Percentiles rank a stretch among this genome's conserved stretches.
Evolutionary conservation across 1,284 basidiomycete species (phyloP).

Genomic region (Trametes versicolor): DNA sequence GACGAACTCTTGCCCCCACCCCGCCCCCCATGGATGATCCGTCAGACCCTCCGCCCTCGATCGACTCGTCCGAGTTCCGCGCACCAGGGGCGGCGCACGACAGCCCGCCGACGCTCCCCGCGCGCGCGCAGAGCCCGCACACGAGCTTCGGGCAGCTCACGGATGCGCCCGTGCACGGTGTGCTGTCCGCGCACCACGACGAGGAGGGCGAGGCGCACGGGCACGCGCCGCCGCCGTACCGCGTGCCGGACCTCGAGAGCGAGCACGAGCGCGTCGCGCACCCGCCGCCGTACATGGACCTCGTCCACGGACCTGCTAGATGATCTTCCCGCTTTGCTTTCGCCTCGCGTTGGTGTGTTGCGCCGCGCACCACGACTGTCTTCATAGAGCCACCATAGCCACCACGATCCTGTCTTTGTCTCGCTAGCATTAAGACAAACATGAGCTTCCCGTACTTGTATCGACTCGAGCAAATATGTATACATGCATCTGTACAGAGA

Average conservation of each 20-base stretch:
- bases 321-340: background rate
- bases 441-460: background rate
- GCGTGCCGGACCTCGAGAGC: conserved; percentile 56
- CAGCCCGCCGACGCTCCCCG: conserved; percentile 42
- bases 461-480: background rate
- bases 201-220: conserved; percentile 42
- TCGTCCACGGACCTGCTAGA: conserved; percentile 40
- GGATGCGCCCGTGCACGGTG: conserved; percentile 21
- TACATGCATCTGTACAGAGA: conserved; percentile 10
- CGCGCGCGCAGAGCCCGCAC: conserved; percentile 49
- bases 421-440: conserved; percentile 5
- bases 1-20: conserved; percentile 43
- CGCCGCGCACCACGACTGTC: background rate
- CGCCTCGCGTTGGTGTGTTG: background rate
- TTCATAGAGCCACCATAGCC: conserved; percentile 10
- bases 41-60: conserved; percentile 83
- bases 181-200: conserved; percentile 11
- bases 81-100: conserved; percentile 57
- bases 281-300: conserved; percentile 56
- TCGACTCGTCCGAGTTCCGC: conserved; percentile 77
- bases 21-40: conserved; percentile 89
- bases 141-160: conserved; percentile 30
- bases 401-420: conserved; percentile 7
- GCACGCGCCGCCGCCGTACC: conserved; percentile 61
- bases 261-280: conserved; percentile 49